Percentiles rank a stretch among this genome's conserved stretches.
These are phyloP conservation scores for Imleria badia DNA, from an alignment of 768 basidiomycete genomes.

Conservation along the genomic window DNA sequence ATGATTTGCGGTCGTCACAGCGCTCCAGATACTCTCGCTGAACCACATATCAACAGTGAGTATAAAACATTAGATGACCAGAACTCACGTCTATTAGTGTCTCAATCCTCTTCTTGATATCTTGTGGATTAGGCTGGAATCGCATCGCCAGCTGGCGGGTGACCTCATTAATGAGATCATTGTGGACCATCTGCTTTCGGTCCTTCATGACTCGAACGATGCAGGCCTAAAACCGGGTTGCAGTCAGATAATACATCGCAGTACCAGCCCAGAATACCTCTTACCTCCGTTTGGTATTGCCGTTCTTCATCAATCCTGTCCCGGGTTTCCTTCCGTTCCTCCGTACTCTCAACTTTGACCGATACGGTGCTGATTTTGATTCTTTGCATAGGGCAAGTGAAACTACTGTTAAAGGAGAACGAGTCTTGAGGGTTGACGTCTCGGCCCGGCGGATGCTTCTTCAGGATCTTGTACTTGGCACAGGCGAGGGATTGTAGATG, in stretches of 20 bases:
- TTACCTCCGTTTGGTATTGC: slow-evolving; percentile 83
- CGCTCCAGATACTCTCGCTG: slow-evolving; percentile 95
- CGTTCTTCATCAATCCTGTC: slow-evolving; percentile 92
- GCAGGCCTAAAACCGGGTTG: slow-evolving; percentile 68
- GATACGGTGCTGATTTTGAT: slow-evolving; percentile 93
- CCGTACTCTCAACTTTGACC: slow-evolving; percentile 79
- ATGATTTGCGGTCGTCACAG: slow-evolving; percentile 83
- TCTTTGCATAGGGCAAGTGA: slow-evolving; percentile 77
- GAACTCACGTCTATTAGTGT: slow-evolving; percentile 81
- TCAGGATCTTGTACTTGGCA: slow-evolving; percentile 89
- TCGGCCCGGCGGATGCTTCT: slow-evolving; percentile 85
- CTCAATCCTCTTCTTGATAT: slow-evolving; percentile 94
- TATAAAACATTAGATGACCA: not conserved
- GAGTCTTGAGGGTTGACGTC: slow-evolving; percentile 75
- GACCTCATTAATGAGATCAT: slow-evolving; percentile 87
- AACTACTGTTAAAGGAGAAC: slow-evolving; percentile 87
- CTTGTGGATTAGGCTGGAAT: slow-evolving; percentile 82
- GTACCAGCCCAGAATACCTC: slow-evolving; percentile 13
- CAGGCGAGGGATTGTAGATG: slow-evolving; percentile 95
- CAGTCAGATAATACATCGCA: slow-evolving; percentile 1
- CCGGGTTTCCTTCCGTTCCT: slow-evolving; percentile 88
- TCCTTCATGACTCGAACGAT: slow-evolving; percentile 98
- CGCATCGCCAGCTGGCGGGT: slow-evolving; percentile 80
- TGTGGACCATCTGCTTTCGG: slow-evolving; percentile 84
- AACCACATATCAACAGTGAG: not conserved